Conservation (phyloP, 106 monocot species). For the Dioscorea zingiberensis region DNA sequence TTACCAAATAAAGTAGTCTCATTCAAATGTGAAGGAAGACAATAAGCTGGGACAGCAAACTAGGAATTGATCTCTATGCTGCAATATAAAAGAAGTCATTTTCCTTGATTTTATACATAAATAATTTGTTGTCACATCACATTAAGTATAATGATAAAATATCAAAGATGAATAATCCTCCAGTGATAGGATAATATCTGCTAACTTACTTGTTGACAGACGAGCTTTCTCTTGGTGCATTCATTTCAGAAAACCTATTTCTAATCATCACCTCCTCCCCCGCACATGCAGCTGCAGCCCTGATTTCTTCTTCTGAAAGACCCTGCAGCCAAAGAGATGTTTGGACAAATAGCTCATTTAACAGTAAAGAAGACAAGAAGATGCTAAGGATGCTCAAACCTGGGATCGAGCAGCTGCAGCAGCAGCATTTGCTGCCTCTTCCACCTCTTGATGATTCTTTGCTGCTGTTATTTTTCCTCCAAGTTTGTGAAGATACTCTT, state of each 20-base stretch:
- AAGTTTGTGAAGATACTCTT: constrained; percentile 91
- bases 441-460: constrained; percentile 83
- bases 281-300: constrained; percentile 84
- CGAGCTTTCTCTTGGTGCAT: constrained; percentile 67
- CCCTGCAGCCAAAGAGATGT: constrained; percentile 43
- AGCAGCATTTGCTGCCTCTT: constrained; percentile 85
- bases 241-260: constrained; percentile 95
- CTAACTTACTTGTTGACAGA: constrained; percentile 81
- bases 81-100: too few relatives aligned
- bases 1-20: constrained; percentile 4
- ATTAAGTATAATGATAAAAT: too few relatives aligned
- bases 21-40: too few relatives aligned
- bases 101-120: too few relatives aligned
- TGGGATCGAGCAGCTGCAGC: constrained; percentile 76
- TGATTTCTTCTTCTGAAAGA: constrained; percentile 92
- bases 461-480: constrained; percentile 92
- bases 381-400: constrained; percentile 13
- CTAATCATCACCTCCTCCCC: constrained; percentile 90
- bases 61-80: too few relatives aligned
- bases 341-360: not conserved
- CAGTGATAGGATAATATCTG: too few relatives aligned
- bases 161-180: too few relatives aligned
- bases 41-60: too few relatives aligned
- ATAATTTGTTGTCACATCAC: too few relatives aligned
- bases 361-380: too few relatives aligned